A percentile compares a stretch with the other conserved stretches of the same genome.
phyloP scores from a whole-genome alignment of 202 grass and related monocot species.

The Setaria viridis region DNA sequence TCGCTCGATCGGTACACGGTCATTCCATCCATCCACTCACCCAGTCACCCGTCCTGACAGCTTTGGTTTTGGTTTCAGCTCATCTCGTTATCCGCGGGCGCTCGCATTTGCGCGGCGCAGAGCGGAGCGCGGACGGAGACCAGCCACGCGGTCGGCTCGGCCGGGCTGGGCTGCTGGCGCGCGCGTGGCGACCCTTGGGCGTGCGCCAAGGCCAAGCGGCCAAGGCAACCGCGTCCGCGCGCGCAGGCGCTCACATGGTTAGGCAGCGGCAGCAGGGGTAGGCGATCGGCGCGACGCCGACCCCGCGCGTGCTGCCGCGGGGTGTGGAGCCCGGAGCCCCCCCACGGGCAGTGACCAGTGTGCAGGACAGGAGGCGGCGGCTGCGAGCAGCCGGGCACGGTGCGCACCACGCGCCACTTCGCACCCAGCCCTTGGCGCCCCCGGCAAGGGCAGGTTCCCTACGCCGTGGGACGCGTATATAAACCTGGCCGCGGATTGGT shows the following conservation, averaged over 20 bases:
- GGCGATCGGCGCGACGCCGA: not conserved
- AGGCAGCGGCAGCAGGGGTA: not conserved
- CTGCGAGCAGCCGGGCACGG: too few species aligned
- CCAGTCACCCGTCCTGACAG: not conserved
- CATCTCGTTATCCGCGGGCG: not conserved
- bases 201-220: slow-evolving; percentile 24
- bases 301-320: not conserved
- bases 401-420: slow-evolving; percentile 35
- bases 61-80: too few species aligned
- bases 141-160: not conserved
- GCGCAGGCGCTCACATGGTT: slow-evolving; percentile 16
- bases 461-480: not conserved
- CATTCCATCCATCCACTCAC: not conserved
- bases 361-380: not conserved
- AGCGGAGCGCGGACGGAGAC: not conserved
- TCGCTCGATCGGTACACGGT: not conserved
- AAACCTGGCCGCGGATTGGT: not conserved
- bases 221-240: not conserved
- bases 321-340: not conserved
- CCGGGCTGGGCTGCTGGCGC: too few species aligned
- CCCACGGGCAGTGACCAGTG: not conserved
- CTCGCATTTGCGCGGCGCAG: not conserved
- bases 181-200: slow-evolving; percentile 5
- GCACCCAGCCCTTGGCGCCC: slow-evolving; percentile 12
- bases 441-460: slow-evolving; percentile 5